Evolutionary conservation across 1,284 basidiomycete species (phyloP), one percentile per base, ranked within the genome.

Genomic region (Schizopora paradoxa): DNA sequence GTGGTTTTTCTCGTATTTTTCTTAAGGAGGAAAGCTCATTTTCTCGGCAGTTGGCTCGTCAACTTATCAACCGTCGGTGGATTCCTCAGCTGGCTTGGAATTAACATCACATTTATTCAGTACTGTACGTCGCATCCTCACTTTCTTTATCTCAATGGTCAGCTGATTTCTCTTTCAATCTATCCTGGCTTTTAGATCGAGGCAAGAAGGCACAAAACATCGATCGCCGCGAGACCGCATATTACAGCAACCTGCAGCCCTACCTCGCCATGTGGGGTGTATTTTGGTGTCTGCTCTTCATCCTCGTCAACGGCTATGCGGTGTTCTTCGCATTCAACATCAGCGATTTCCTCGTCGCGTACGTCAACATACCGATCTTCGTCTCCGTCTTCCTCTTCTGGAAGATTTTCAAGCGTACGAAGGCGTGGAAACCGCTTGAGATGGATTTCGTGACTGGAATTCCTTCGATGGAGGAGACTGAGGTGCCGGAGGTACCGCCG

Each of bases 21-120:
- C 13, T 21, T 36, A 16, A 26, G 2, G 6, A 45, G 27, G n/a
- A 35, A 73, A 74, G 48, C 54, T 71, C 37, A 65, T 66, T 19
- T 8, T 8, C 29, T 10, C n/a, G 72, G 65, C 36, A 66, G 66
- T 60, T 79, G 76, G 76, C 67, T 79, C 55, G 72, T 76, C 54
- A 77, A 76, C 58, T 58, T 83, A 31, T 72, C 73, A 5, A 72
- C 79, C 34, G 69, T 78, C 42, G 74, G 74, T 5, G 80, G 79
- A 35, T 70, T 84, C 62, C 73, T 86, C 56, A 73, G 74, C 41
- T 89, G 83, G 83, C 73, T 72, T 56, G 62, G 76, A 41, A 88
- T 91, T 63, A 79, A 83, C 57, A 47, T 83, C 32, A 81, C 84
- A 2, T 91, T 86, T 63, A 60, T 87, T 45, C 78, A 74, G 62